These are phyloP conservation scores for Striga asiatica DNA, from an alignment of 257 asterid species.

Conservation along the genomic window DNA sequence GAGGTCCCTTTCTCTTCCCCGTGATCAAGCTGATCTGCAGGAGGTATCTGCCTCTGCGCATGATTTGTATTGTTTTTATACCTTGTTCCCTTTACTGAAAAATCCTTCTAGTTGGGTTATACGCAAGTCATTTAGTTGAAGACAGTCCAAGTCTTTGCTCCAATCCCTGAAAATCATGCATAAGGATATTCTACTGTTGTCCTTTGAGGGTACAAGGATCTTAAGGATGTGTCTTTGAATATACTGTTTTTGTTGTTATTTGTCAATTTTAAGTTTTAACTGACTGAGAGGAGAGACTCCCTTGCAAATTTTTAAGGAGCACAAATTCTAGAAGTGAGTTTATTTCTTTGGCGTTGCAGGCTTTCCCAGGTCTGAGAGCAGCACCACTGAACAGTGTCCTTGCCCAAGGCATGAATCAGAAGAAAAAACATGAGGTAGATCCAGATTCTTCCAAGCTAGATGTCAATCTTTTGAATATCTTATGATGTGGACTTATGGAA, in stretches of 20 bases:
- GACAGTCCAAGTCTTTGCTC: slow-evolving; percentile 1
- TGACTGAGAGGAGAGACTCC: background rate
- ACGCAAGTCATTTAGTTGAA: slow-evolving; percentile 13
- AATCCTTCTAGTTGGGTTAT: background rate
- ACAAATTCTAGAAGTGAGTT: slow-evolving; percentile 3
- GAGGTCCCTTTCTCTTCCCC: slow-evolving; percentile 61
- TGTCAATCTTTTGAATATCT: slow-evolving; percentile 4
- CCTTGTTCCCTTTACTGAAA: background rate
- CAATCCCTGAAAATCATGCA: background rate
- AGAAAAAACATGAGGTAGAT: slow-evolving; percentile 87
- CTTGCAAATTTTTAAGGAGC: slow-evolving; percentile 6
- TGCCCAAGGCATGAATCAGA: slow-evolving; percentile 85
- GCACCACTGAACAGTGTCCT: slow-evolving; percentile 53
- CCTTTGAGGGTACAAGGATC: background rate
- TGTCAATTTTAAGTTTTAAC: background rate
- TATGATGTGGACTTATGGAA: slow-evolving; percentile 10
- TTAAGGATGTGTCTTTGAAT: slow-evolving; percentile 2
- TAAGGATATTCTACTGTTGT: background rate
- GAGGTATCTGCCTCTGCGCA: slow-evolving; percentile 26
- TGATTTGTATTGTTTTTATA: slow-evolving; percentile 7
- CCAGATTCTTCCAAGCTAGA: background rate
- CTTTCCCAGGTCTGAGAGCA: slow-evolving; percentile 44
- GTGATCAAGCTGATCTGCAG: slow-evolving; percentile 50
- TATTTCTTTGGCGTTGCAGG: slow-evolving; percentile 32
- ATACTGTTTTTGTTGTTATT: background rate